Percentiles rank a stretch among this genome's conserved stretches.
phyloP scores from a whole-genome alignment of 495 filamentous ascomycete species.

The Neurospora sp. region DNA sequence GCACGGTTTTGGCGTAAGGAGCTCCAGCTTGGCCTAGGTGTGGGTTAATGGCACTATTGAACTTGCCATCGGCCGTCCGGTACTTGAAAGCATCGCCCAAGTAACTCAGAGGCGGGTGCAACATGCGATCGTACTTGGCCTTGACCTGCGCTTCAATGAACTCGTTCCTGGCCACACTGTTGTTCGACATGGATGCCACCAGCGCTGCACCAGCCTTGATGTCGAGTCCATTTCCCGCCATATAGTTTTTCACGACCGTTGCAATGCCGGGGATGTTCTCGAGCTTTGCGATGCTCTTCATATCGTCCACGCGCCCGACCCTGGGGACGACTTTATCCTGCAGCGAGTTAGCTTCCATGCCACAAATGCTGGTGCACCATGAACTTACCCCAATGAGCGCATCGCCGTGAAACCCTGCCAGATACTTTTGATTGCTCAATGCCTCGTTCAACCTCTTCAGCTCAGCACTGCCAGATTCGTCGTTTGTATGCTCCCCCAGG shows the following conservation, averaged over 20 bases:
- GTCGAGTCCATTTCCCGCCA: background rate
- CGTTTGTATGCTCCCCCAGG: background rate
- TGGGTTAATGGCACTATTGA: conserved; percentile 55
- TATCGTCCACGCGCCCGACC: background rate
- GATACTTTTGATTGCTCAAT: background rate
- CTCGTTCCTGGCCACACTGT: background rate
- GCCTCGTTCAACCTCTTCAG: background rate
- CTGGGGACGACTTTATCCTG: background rate
- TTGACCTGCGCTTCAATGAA: conserved; percentile 9
- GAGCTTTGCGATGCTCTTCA: background rate
- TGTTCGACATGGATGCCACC: conserved; percentile 1
- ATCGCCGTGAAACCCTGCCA: conserved; percentile 4
- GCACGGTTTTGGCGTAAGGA: conserved; percentile 62
- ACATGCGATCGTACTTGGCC: conserved; percentile 8
- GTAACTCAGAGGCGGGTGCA: conserved; percentile 11
- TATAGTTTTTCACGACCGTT: background rate
- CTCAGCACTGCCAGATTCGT: background rate
- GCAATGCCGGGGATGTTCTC: background rate
- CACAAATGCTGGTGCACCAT: background rate
- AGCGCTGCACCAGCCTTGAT: conserved; percentile 1
- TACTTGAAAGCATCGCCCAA: conserved; percentile 30
- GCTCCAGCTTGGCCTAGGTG: conserved; percentile 46
- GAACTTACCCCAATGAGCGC: conserved; percentile 1
- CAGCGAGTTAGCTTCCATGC: background rate
- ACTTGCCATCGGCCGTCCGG: conserved; percentile 59